phyloP scores from a whole-genome alignment of 108 stramenopile genomes.

The Ochromonas danica region DNA sequence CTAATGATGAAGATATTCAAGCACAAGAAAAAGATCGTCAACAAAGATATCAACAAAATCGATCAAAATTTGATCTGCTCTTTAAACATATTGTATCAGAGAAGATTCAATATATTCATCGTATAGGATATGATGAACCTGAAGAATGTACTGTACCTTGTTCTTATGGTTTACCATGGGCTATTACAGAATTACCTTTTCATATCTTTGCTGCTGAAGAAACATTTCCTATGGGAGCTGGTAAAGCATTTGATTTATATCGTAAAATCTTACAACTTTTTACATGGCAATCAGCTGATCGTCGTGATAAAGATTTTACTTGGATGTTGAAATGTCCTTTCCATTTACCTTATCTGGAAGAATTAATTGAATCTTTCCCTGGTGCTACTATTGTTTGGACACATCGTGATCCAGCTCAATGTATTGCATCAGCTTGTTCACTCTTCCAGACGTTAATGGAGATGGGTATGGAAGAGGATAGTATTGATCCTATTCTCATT shows the following conservation, averaged over 20 bases:
- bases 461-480: neutral
- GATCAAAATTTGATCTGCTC: neutral
- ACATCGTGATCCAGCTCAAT: conserved; percentile 37
- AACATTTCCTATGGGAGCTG: conserved; percentile 17
- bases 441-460: conserved; percentile 19
- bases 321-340: conserved; percentile 49
- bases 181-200: conserved; percentile 7
- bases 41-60: neutral
- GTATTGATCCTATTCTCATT: neutral
- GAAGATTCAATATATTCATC: conserved; percentile 25
- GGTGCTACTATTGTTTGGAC: conserved; percentile 49
- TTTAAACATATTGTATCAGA: neutral
- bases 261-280: conserved; percentile 30
- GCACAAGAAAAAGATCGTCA: neutral
- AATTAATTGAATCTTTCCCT: conserved; percentile 36
- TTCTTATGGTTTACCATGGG: neutral
- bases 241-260: conserved; percentile 37
- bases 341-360: conserved; percentile 31
- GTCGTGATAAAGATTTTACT: conserved; percentile 7
- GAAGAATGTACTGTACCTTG: conserved; percentile 33
- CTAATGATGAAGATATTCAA: neutral
- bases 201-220: conserved; percentile 18
- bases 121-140: conserved; percentile 34
- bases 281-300: conserved; percentile 10
- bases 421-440: conserved; percentile 37